Base-by-base conservation (phyloP, 176 grass and related monocot species). In the Musa acuminata region DNA sequence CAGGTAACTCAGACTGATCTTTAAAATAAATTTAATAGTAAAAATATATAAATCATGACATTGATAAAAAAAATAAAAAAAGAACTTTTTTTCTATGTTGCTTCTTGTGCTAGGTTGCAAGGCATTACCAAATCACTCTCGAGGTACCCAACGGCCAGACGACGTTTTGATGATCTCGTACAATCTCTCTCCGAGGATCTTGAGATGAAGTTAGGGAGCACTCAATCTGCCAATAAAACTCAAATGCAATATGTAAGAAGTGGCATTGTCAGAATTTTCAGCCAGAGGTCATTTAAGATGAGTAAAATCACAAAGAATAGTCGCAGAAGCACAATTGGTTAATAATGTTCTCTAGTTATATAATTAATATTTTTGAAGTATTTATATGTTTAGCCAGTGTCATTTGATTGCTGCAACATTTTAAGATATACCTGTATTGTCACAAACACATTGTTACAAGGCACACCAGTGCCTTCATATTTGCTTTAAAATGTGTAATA, bases 81-180 rank as follows among this genome's bases (percentile, higher is more conserved):
- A 43, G 3, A 43, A 43, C 0, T 43, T 4, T 6, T 43, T 43
- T 43, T 43, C 35, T 43, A 43, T 43, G 4, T 43, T 43, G 0
- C 35, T 6, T 6, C n/a, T 72, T 21, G 8, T 74, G 8, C 60
- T 62, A 99, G 95, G 67, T 86, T 99, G 81, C 91, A 87, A 89
- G 95, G 95, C 71, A 99, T 99, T 73, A 99, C 88, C 55, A 91
- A 85, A 76, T 94, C 91, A 0, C 91, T 99, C 62, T 94, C 91
- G 74, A 91, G 95, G 73, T 99, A 89, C 82, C 95, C 95, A 10
- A 94, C 95, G 60, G 81, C 88, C 26, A 99, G 91, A 70, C 88
- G 95, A 1, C 91, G 86, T 26, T 99, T 99, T 1, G 88, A 99
- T 17, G 55, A 49, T 51, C 88, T 99, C 9, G 84, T 99, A 1